Evolutionary conservation across 768 basidiomycete genomes (phyloP).

Genomic region (Pisolithus microcarpus): DNA sequence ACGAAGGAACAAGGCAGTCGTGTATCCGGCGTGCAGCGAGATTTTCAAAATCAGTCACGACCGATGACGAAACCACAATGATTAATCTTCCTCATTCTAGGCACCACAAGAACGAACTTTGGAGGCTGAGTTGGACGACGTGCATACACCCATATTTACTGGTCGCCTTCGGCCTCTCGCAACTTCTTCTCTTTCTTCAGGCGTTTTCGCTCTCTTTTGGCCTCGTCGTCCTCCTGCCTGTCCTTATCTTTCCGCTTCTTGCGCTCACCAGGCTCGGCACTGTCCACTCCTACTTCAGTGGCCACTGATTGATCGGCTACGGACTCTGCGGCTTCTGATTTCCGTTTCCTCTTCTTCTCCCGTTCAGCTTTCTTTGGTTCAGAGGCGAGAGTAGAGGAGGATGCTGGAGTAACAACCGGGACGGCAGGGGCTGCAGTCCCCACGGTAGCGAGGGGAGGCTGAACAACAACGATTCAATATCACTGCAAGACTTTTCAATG

Average conservation of each 20-base stretch:
- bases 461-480: constrained; percentile 20
- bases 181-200: constrained; percentile 66
- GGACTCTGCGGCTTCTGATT: constrained; percentile 47
- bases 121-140: neutral
- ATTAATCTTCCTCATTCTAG: no score
- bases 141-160: constrained; percentile 13
- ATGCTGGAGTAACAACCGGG: constrained; percentile 20
- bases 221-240: constrained; percentile 48
- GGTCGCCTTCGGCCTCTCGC: constrained; percentile 32
- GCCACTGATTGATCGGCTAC: constrained; percentile 39
- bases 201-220: constrained; percentile 54
- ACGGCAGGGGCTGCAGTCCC: constrained; percentile 17
- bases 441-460: constrained; percentile 32
- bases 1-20: no score
- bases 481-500: constrained; percentile 13
- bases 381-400: constrained; percentile 28
- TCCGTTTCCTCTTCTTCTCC: constrained; percentile 84
- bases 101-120: no score
- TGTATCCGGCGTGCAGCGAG: no score
- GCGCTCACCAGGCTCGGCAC: constrained; percentile 47
- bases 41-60: no score
- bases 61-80: no score
- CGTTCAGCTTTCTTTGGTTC: constrained; percentile 44
- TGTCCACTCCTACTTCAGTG: constrained; percentile 32
- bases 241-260: constrained; percentile 37